Percentiles rank a stretch among this genome's conserved stretches.
Conservation (phyloP, 202 grass and related monocot genomes). For the Digitaria exilis region DNA sequence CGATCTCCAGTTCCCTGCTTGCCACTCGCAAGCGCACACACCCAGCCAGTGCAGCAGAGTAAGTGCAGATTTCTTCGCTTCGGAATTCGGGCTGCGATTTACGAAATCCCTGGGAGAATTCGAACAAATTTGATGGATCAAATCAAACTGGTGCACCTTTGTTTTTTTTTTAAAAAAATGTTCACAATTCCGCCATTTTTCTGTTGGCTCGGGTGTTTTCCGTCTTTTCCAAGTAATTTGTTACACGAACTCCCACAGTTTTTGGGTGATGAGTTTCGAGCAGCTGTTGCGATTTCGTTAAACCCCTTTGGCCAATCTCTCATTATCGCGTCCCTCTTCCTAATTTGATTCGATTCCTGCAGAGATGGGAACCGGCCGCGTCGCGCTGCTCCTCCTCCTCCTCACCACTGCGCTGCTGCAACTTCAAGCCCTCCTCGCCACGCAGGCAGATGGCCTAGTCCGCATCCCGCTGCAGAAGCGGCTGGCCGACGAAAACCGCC, state of each 20-base stretch:
- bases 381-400: slow-evolving; percentile 36
- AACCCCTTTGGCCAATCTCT: not conserved
- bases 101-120: not conserved
- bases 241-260: not conserved
- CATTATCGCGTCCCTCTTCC: not conserved
- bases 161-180: too few species aligned
- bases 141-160: too few species aligned
- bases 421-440: slow-evolving; percentile 19
- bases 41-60: not conserved
- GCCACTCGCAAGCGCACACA: not conserved
- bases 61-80: slow-evolving; percentile 1
- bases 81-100: not conserved
- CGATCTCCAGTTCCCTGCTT: not conserved
- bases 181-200: not conserved
- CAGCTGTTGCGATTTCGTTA: not conserved
- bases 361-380: slow-evolving; percentile 45
- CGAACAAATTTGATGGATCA: not conserved
- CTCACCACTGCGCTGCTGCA: slow-evolving; percentile 42
- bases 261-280: not conserved
- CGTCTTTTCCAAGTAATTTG: not conserved
- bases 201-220: not conserved
- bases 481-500: not conserved
- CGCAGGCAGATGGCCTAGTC: slow-evolving; percentile 43
- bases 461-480: slow-evolving; percentile 57
- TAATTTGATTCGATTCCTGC: too few species aligned